Base-by-base conservation (phyloP, 2,329 filamentous ascomycete genomes). In the Pseudohalonectria lignicola region DNA sequence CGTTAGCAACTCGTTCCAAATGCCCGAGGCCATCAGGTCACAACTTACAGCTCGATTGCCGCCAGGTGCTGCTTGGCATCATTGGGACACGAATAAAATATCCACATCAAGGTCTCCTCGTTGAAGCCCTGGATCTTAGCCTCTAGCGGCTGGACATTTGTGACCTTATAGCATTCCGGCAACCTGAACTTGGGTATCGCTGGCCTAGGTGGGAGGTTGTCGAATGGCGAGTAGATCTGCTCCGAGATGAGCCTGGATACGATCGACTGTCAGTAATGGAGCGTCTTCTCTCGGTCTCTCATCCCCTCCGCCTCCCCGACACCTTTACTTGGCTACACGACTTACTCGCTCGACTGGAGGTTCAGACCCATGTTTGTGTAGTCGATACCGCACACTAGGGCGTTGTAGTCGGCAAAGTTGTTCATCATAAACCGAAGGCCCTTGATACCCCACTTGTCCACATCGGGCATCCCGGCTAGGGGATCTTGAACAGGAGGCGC, bases 51-150 rank as follows among this genome's bases (percentile, higher is more conserved):
- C 52, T 81, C 75, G 30, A 68, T 61, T 0, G 77, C 76, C 3
- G 77, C 77, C 57, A 78, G 60, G 34, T 76, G 69, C 51, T 82
- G 77, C 53, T 78, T 75, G 26, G 71, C 51, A 48, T 81, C 76
- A 32, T 69, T 64, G 7, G 77, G 74, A 42, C 73, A 78, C 55
- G 72, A 78, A 55, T 82, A 81, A 50, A 82, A 82, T 45, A 82
- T 81, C 68, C 74, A 79, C 55, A 82, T 75, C 34, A 82, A 58
- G 0, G 77, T 79, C 55, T 82, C 77, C 45, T 82, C 77, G 46
- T 79, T 80, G 56, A 82, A 80, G 45, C 70, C 79, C 30, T 64
- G 64, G 35, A 81, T 76, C 55, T 81, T 81, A 47, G 67, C 74
- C 43, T 80, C 74, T 37, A 82, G 69, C 3, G 74, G 67, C 45